Evolutionary conservation across 2,329 filamentous ascomycete species (phyloP).

Genomic region (Hansfordia pulvinata): DNA sequence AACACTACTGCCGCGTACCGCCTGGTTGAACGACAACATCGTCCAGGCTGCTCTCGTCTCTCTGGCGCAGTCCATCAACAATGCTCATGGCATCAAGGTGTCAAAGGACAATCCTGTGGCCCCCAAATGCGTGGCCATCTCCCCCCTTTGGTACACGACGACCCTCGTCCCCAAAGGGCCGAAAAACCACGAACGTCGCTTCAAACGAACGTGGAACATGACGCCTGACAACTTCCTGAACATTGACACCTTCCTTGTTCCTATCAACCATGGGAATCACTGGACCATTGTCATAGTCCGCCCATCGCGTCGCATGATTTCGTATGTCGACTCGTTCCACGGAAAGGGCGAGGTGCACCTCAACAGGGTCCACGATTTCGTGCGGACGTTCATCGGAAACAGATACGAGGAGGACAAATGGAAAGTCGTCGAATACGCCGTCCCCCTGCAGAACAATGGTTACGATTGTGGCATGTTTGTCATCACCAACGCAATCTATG

Average conservation of each 20-base stretch:
- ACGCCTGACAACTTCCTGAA: conserved; percentile 46
- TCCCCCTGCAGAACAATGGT: conserved; percentile 48
- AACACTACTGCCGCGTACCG: conserved; percentile 39
- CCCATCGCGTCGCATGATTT: conserved; percentile 43
- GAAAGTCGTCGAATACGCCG: conserved; percentile 34
- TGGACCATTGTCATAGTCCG: conserved; percentile 62
- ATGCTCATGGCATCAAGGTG: conserved; percentile 34
- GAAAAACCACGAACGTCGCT: conserved; percentile 34
- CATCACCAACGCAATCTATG: conserved; percentile 57
- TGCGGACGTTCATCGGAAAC: conserved; percentile 39
- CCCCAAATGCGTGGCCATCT: conserved; percentile 49
- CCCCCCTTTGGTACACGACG: conserved; percentile 52
- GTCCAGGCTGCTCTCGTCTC: conserved; percentile 54
- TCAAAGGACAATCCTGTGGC: conserved; percentile 31
- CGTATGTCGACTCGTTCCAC: conserved; percentile 57
- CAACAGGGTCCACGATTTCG: conserved; percentile 34
- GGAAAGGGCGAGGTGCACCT: conserved; percentile 25
- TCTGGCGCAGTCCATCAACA: conserved; percentile 45
- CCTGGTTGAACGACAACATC: conserved; percentile 68
- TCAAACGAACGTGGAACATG: conserved; percentile 40
- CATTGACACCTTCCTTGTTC: conserved; percentile 56
- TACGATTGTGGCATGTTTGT: conserved; percentile 70
- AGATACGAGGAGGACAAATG: conserved; percentile 45
- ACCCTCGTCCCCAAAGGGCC: conserved; percentile 28
- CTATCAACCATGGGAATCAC: conserved; percentile 50